Evolutionary conservation across 164 flowering plant genomes (phyloP).

Genomic region (Euptelea pleiosperma): DNA sequence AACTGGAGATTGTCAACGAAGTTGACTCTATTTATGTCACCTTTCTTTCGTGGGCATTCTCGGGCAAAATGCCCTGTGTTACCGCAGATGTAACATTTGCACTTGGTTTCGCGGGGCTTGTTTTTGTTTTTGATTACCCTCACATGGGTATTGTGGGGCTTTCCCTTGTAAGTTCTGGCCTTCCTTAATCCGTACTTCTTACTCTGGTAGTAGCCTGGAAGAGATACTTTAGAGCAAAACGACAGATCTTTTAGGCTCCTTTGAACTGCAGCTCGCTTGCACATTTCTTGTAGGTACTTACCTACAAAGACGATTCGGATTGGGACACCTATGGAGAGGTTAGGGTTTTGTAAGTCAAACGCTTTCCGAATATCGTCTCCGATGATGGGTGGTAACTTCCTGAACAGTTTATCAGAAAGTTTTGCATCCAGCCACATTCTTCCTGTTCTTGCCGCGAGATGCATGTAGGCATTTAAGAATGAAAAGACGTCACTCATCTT

Average conservation of each 20-base stretch:
- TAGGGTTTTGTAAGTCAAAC: neutral
- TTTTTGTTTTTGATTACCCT: neutral
- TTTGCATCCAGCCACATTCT: neutral
- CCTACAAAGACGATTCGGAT: neutral
- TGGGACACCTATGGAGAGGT: neutral
- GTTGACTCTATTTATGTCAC: neutral
- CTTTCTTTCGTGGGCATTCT: neutral
- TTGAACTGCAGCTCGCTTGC: slow-evolving; percentile 11
- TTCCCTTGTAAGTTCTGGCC: slow-evolving; percentile 9
- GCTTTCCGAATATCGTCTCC: neutral
- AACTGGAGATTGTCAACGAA: slow-evolving; percentile 1
- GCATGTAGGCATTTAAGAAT: slow-evolving; percentile 5
- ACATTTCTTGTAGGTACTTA: neutral
- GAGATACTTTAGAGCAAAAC: slow-evolving; percentile 8
- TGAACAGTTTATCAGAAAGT: slow-evolving; percentile 9
- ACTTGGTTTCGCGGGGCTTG: neutral
- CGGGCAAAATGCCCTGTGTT: slow-evolving; percentile 7
- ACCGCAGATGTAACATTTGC: slow-evolving; percentile 14
- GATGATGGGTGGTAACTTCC: slow-evolving; percentile 2
- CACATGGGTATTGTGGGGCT: slow-evolving; percentile 6
- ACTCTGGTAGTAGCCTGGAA: slow-evolving; percentile 5
- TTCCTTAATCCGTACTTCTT: neutral
- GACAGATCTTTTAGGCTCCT: slow-evolving; percentile 6
- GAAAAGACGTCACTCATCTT: neutral
- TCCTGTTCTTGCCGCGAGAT: slow-evolving; percentile 8